Percentiles rank a stretch among this genome's conserved stretches.
These are phyloP conservation scores for Agaricales sp. DNA, from an alignment of 1,284 basidiomycete species.

Conservation along the genomic window DNA sequence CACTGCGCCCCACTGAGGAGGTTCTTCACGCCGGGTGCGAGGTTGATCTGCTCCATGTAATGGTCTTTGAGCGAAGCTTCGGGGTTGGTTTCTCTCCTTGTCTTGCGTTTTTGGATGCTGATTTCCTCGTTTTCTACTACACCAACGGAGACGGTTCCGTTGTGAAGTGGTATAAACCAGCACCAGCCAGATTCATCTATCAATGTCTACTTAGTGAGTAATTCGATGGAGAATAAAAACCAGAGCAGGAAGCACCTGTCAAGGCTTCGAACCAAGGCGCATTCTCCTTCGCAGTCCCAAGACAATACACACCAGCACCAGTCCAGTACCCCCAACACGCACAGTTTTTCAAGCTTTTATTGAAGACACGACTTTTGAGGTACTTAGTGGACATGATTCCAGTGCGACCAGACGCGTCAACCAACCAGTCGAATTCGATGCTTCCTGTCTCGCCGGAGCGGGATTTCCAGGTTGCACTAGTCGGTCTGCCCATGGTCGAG, in stretches of 20 bases:
- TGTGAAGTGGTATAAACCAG: constrained; percentile 70
- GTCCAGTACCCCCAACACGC: constrained; percentile 74
- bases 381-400: constrained; percentile 59
- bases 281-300: constrained; percentile 43
- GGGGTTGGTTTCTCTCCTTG: constrained; percentile 25
- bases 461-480: constrained; percentile 38
- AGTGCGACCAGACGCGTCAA: constrained; percentile 62
- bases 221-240: constrained; percentile 1
- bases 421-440: constrained; percentile 52
- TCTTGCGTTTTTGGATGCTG: no score
- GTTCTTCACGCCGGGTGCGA: constrained; percentile 43
- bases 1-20: constrained; percentile 40
- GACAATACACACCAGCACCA: constrained; percentile 41
- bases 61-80: constrained; percentile 23
- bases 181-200: constrained; percentile 66
- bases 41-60: constrained; percentile 34
- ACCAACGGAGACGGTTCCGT: constrained; percentile 59
- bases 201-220: constrained; percentile 7
- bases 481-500: no score
- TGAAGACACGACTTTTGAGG: constrained; percentile 58
- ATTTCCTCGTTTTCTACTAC: constrained; percentile 57
- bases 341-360: constrained; percentile 58
- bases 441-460: constrained; percentile 28
- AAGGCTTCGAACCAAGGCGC: constrained; percentile 67
- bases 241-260: constrained; percentile 32